Base-by-base conservation (phyloP, 2,329 filamentous ascomycete species). In the Waltergamsia citrina region DNA sequence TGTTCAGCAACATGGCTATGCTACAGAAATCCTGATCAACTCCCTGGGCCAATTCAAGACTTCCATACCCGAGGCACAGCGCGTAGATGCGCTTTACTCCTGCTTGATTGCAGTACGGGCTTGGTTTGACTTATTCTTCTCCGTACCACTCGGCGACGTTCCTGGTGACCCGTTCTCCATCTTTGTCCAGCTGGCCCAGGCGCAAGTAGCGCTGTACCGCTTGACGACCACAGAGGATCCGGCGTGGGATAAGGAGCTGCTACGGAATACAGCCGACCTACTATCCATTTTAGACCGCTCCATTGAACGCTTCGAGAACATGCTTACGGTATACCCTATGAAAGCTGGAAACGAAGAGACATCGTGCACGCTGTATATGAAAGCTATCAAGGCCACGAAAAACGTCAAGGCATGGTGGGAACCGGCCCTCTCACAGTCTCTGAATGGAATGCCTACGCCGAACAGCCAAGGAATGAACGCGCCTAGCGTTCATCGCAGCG, bases 161-260 rank as follows among this genome's bases (percentile, higher is more conserved):
- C 44, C 52, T 5, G 52, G 49, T 4, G 36, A 56, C 7, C 51
- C 61, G 0, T 54, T 63, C 25, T 39, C 45, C 6, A 38, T 56
- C 11, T 56, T 55, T 25, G 46, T 54, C 7, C 50, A 56, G 28
- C 41, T 62, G 5, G 53, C 53, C 3, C 57, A 60, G 11, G 49
- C 53, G 29, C 48, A 63, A 16, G 44, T 60, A 7, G 44, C 52
- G 3, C 44, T 65, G 6, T 63, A 62, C 41, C 49, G 52, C 6
- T 54, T 66, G 16, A 56, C 56, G 3, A 56, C 51, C 1, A 47
- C 56, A 4, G 59, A 64, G 7, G 54, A 58, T 29, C 55, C 57
- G 3, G 54, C 48, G 6, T 66, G 61, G 62, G 60, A 66, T 36
- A 57, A 53, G 34, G 49, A 53, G 4, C 38, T 53, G 2, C 48